Base-by-base conservation (phyloP, 495 filamentous ascomycete genomes). In the Articulospora tetracladia region DNA sequence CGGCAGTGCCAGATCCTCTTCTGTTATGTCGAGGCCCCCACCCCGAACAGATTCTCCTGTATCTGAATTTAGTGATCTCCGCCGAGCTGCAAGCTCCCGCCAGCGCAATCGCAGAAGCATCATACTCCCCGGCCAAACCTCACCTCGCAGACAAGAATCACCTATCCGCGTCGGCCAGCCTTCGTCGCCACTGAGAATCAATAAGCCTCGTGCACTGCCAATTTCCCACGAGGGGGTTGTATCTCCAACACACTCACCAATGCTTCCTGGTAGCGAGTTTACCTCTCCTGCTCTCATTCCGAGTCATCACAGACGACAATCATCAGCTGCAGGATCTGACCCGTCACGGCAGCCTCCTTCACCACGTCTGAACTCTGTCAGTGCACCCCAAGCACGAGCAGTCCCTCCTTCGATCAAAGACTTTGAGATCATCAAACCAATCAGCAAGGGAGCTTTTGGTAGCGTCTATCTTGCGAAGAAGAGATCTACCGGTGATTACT, bases 401-500 rank as follows among this genome's bases (percentile, higher is more conserved):
- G 86, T 91, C 7, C 90, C 92, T 2, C 89, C 92, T 23, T 98
- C 94, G 0, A 98, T 98, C 76, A 98, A 97, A 68, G 94, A 98
- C 68, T 98, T 98, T 70, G 94, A 98, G 67, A 96, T 98, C 66
- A 96, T 98, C 74, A 98, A 98, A 66, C 94, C 94, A 24, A 98
- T 98, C 70, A 98, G 94, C 76, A 98, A 97, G 73, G 94, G 94
- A 59, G 94, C 94, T 15, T 98, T 98, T 74, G 94, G 94, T 4
- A 98, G 94, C 72, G 94, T 98, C 13, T 98, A 98, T 68, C 73
- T 98, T 56, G 90, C 93, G 0, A 98, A 98, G 72, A 98, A 98
- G 80, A 98, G 96, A 72, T 92, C 91, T 0, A 98, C 95, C 1
- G 93, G 93, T 23, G 94, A 98, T 68, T 98, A 98, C 72, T 98